Base-by-base conservation (phyloP, 768 basidiomycete species). In the Tylopilus rubrobrunneus region DNA sequence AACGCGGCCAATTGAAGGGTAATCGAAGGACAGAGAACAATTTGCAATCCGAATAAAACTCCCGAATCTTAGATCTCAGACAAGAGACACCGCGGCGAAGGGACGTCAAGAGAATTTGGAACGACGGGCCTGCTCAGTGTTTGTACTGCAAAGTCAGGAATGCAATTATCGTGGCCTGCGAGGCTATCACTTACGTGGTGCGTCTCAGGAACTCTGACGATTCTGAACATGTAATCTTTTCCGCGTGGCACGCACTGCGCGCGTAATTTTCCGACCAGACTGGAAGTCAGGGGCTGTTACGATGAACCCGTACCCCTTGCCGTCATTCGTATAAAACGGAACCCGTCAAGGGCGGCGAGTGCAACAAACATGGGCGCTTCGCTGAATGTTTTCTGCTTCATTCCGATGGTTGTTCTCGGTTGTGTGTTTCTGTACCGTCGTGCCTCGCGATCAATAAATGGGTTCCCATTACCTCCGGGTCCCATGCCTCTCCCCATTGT, bases 61-160 rank as follows among this genome's bases (percentile, higher is more conserved):
- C 60, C 8, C 45, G 49, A 55, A 56, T 50, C 53, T 49, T 11
- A 50, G 43, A 56, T 50, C 51, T 42, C 19, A 42, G 34, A 23
- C 56, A 52, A 66, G 57, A 62, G 62, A 65, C 56, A 65, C 66
- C 64, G 66, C 64, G 64, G 66, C 52, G 63, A 67, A 61, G 56
- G 25, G 47, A 36, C 45, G 40, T 42, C 15, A 19, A 19, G 44
- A 49, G 45, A 61, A 40, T 33, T 63, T 55, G 45, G 48, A 55
- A 48, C 25, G 36, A 56, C 34, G 45, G 23, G 25, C 56, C 45
- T 14, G 46, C n/a, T 51, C 49, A 29, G 45, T 33, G 49, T 53
- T 46, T 55, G 51, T 23, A 14, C 44, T 47, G 50, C 52, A 54
- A 65, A 62, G 53, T 57, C 44, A 36, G 39, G 17, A 45, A 51